Percentiles rank a stretch among this genome's conserved stretches.
phyloP scores from a whole-genome alignment of 345 rosid genomes.

The Carallia brachiata region DNA sequence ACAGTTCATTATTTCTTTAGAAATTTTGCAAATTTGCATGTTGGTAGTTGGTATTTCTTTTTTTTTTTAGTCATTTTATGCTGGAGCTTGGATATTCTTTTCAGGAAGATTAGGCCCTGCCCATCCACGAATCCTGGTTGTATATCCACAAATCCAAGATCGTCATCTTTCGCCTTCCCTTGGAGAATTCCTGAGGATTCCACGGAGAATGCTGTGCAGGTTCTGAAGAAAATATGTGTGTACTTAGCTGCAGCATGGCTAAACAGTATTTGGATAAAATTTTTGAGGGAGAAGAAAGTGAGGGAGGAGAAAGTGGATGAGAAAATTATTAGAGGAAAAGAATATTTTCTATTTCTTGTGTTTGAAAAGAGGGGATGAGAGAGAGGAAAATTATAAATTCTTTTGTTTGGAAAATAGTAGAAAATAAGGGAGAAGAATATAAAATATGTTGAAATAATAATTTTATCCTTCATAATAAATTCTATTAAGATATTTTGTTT shows the following conservation, averaged over 20 bases:
- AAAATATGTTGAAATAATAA: too few relatives aligned
- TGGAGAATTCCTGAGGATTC: slow-evolving; percentile 57
- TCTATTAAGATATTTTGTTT: too few relatives aligned
- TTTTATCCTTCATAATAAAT: too few relatives aligned
- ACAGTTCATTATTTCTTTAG: neutral
- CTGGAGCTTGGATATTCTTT: neutral
- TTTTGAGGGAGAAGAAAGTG: too few relatives aligned
- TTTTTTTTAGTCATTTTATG: neutral
- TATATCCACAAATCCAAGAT: slow-evolving; percentile 81
- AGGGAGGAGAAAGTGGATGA: too few relatives aligned
- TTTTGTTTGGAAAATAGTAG: too few relatives aligned
- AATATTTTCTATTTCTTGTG: too few relatives aligned
- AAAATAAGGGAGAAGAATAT: too few relatives aligned
- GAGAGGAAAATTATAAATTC: too few relatives aligned
- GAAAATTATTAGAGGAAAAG: too few relatives aligned
- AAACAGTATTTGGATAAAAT: neutral
- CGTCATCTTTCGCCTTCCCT: slow-evolving; percentile 81
- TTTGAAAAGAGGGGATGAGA: too few relatives aligned
- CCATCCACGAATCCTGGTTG: slow-evolving; percentile 90
- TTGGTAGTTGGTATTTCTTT: neutral
- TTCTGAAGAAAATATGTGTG: slow-evolving; percentile 13
- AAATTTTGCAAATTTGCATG: neutral
- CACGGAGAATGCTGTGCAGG: slow-evolving; percentile 52
- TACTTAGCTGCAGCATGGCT: neutral
- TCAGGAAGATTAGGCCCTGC: slow-evolving; percentile 81